Conservation (phyloP, 768 basidiomycete species). For the Clavaria fumosa region DNA sequence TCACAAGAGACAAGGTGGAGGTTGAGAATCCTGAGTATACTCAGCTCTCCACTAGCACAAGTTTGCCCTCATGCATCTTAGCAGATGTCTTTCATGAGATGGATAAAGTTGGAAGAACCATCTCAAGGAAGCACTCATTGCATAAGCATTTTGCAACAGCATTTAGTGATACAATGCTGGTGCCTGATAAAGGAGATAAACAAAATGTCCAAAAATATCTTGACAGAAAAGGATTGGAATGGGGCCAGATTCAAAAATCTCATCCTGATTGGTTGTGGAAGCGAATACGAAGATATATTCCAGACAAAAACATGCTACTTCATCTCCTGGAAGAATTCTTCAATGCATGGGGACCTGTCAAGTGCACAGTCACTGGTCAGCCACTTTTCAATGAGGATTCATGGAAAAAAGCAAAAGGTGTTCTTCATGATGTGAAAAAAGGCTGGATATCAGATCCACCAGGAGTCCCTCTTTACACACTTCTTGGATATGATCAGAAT, state of each 20-base stretch:
- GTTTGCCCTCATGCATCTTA: background rate
- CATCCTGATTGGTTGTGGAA: background rate
- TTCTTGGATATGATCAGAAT: slow-evolving; percentile 9
- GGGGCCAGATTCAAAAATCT: background rate
- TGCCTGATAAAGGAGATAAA: background rate
- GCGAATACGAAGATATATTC: background rate
- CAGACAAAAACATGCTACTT: background rate
- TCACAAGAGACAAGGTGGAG: background rate
- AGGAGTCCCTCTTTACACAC: slow-evolving; percentile 9
- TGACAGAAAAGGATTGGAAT: background rate
- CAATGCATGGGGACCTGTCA: background rate
- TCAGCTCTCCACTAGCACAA: background rate
- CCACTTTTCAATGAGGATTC: slow-evolving; percentile 5
- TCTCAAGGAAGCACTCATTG: background rate
- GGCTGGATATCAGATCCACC: slow-evolving; percentile 12
- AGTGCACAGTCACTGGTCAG: background rate
- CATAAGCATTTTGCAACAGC: background rate
- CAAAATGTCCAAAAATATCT: background rate
- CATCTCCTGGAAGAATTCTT: background rate
- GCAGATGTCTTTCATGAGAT: background rate
- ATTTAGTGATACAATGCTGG: background rate
- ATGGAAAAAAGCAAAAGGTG: slow-evolving; percentile 2
- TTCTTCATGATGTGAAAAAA: slow-evolving; percentile 9
- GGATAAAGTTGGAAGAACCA: background rate
- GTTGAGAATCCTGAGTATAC: background rate